Evolutionary conservation across 2,329 filamentous ascomycete genomes (phyloP).

Genomic region (Huntiella abstrusa): DNA sequence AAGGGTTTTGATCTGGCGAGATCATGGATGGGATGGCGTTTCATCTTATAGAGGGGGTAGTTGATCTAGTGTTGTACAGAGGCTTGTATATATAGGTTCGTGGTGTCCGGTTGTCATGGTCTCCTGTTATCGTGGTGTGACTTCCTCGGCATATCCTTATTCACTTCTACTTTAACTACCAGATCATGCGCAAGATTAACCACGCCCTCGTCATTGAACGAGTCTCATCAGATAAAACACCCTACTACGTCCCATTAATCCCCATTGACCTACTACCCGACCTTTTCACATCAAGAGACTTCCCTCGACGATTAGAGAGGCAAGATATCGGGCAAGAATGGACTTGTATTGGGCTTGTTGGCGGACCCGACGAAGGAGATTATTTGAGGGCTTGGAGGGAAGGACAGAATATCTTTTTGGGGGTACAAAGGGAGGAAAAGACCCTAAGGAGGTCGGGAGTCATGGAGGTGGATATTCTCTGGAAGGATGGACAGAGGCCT

Average conservation of each 20-base stretch:
- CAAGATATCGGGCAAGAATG: slow-evolving; percentile 17
- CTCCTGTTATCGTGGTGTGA: not conserved
- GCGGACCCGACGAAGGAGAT: not conserved
- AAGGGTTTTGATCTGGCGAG: not conserved
- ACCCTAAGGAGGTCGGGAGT: too few relatives aligned
- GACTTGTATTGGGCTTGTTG: not conserved
- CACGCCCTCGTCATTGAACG: slow-evolving; percentile 25
- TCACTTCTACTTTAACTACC: not conserved
- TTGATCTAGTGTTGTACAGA: not conserved
- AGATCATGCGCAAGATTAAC: not conserved
- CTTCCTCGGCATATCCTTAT: not conserved
- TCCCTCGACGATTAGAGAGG: slow-evolving; percentile 23
- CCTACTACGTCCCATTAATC: slow-evolving; percentile 31
- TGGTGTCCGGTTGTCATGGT: not conserved
- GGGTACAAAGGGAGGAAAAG: not conserved
- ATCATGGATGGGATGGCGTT: too few relatives aligned
- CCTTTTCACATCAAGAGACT: slow-evolving; percentile 24
- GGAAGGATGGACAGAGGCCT: too few relatives aligned
- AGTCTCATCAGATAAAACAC: slow-evolving; percentile 14
- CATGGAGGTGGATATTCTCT: too few relatives aligned
- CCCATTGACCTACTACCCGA: slow-evolving; percentile 31
- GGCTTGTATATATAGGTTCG: not conserved
- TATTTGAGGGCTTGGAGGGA: not conserved
- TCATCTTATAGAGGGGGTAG: not conserved
- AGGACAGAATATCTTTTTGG: not conserved